Evolutionary conservation across 2,329 filamentous ascomycete species (phyloP).

Genomic region (Xylaria sp.): DNA sequence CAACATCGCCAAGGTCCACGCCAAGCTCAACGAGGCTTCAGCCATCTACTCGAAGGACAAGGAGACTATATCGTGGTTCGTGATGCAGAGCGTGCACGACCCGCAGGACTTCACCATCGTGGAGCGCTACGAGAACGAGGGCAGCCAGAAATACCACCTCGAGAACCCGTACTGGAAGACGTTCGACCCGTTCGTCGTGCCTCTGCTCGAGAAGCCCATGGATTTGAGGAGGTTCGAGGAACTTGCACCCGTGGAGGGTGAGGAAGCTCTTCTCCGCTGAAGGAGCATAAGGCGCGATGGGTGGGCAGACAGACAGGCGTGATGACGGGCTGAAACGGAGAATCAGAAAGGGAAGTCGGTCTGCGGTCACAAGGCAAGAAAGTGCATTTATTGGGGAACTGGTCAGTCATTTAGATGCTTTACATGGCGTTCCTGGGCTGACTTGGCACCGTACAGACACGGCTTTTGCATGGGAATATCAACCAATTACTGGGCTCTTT

Average conservation of each 20-base stretch:
- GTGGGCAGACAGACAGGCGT: background rate
- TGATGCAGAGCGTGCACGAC: constrained; percentile 80
- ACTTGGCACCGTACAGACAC: background rate
- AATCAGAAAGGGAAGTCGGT: background rate
- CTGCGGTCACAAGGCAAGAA: background rate
- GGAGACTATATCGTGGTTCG: constrained; percentile 77
- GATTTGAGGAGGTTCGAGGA: constrained; percentile 76
- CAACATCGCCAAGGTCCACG: constrained; percentile 73
- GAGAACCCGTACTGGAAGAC: constrained; percentile 81
- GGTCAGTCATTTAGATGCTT: background rate
- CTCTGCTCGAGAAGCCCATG: constrained; percentile 74
- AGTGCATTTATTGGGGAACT: background rate
- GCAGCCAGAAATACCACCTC: constrained; percentile 71
- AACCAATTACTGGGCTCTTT: background rate
- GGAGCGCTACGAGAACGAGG: constrained; percentile 75
- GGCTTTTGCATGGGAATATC: constrained; percentile 1
- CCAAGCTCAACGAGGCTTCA: constrained; percentile 80
- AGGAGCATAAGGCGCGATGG: constrained; percentile 19
- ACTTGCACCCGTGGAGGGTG: constrained; percentile 57
- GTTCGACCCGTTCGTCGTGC: constrained; percentile 78
- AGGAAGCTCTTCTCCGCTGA: constrained; percentile 42
- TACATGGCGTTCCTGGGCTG: background rate
- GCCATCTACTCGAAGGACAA: constrained; percentile 77
- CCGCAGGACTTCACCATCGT: constrained; percentile 78
- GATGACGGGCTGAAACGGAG: constrained; percentile 5